Conservation (phyloP, 1,284 basidiomycete species). For the Cronartium ribicola region DNA sequence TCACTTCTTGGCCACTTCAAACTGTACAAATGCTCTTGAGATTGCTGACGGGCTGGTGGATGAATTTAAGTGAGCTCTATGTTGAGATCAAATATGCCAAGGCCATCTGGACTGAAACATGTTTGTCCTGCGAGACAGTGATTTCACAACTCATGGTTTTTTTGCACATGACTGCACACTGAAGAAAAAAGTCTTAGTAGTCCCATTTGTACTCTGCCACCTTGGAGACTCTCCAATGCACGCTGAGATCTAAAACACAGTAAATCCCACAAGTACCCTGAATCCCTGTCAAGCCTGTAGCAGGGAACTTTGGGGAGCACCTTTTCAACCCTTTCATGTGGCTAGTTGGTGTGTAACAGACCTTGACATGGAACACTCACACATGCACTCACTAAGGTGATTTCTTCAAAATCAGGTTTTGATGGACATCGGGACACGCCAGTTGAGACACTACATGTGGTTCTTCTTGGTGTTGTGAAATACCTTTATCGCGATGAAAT, state of each 20-base stretch:
- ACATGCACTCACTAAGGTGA: not conserved
- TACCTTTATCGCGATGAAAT: slow-evolving; percentile 44
- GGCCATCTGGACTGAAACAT: too few relatives aligned
- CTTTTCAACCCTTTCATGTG: not conserved
- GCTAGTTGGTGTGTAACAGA: not conserved
- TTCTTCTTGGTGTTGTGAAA: slow-evolving; percentile 49
- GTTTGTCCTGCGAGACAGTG: not conserved
- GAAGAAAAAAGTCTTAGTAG: not conserved
- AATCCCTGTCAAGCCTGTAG: slow-evolving; percentile 8
- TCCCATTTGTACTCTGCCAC: not conserved
- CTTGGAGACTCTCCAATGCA: slow-evolving; percentile 17
- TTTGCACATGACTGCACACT: not conserved
- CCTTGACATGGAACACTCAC: not conserved
- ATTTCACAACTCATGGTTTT: not conserved
- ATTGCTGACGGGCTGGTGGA: not conserved
- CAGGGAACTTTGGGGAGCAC: not conserved
- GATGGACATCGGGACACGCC: slow-evolving; percentile 53
- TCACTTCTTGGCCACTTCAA: slow-evolving; percentile 2
- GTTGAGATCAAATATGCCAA: too few relatives aligned
- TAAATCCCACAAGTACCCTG: not conserved
- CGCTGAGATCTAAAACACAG: not conserved
- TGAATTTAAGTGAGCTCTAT: slow-evolving; percentile 1
- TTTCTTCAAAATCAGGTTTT: slow-evolving; percentile 51
- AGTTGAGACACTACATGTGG: slow-evolving; percentile 48
- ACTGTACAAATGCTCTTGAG: not conserved